A percentile compares a stretch with the other conserved stretches of the same genome.
phyloP scores from a whole-genome alignment of 352 stramenopile species.

The Globisporangium paroecandrum region DNA sequence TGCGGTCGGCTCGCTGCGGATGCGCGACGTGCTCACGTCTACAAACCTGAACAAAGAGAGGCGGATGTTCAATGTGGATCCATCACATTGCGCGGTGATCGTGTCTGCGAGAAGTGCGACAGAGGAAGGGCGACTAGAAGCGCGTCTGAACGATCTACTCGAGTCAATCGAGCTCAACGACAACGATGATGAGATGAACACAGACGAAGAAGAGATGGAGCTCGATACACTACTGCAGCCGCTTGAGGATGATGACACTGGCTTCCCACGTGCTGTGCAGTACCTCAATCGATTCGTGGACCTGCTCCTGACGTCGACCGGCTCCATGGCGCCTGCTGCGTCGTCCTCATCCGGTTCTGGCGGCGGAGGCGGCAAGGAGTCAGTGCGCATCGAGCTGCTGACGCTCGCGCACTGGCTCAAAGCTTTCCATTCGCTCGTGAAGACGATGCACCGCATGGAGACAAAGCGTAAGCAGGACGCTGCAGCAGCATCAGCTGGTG shows the following conservation, averaged over 20 bases:
- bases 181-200: slow-evolving; percentile 18
- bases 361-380: slow-evolving; percentile 23
- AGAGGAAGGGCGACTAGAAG: slow-evolving; percentile 27
- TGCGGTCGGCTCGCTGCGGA: slow-evolving; percentile 47
- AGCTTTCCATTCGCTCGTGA: slow-evolving; percentile 51
- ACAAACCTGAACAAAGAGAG: slow-evolving; percentile 64
- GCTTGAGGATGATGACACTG: slow-evolving; percentile 53
- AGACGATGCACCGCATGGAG: slow-evolving; percentile 55
- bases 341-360: slow-evolving; percentile 7
- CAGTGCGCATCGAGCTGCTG: slow-evolving; percentile 47
- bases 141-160: slow-evolving; percentile 40
- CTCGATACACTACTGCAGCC: slow-evolving; percentile 38
- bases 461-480: slow-evolving; percentile 41
- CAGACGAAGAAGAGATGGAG: slow-evolving; percentile 21
- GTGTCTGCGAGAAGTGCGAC: slow-evolving; percentile 36
- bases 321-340: slow-evolving; percentile 9
- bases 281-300: slow-evolving; percentile 64
- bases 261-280: slow-evolving; percentile 49
- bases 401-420: slow-evolving; percentile 61
- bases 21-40: slow-evolving; percentile 48
- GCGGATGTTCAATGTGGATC: slow-evolving; percentile 62
- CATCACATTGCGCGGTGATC: slow-evolving; percentile 64
- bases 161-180: slow-evolving; percentile 35
- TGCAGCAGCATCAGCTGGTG: slow-evolving; percentile 8
- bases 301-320: slow-evolving; percentile 35